A percentile compares a stretch with the other conserved stretches of the same genome.
Evolutionary conservation across 805 yeast genomes (phyloP).

Genomic region (Candida boidinii): DNA sequence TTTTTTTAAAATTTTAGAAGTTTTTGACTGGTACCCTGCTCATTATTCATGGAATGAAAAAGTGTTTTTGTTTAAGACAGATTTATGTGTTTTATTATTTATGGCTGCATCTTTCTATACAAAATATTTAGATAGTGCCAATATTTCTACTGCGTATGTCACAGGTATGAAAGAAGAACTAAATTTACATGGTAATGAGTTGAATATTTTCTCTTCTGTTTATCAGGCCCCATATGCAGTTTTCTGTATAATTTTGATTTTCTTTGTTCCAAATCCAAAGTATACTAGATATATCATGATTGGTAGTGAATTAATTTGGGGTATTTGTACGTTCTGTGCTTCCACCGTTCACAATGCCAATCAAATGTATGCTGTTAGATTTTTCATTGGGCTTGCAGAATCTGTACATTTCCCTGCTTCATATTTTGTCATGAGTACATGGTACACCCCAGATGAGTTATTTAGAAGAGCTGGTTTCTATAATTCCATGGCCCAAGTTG

Average conservation of each 20-base stretch:
- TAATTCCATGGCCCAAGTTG: slow-evolving; percentile 28
- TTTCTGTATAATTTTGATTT: slow-evolving; percentile 46
- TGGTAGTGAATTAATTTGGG: slow-evolving; percentile 25
- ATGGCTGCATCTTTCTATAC: slow-evolving; percentile 57
- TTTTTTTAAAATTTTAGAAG: not conserved
- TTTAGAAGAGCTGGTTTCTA: slow-evolving; percentile 46
- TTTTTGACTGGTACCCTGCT: slow-evolving; percentile 20
- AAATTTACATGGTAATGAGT: slow-evolving; percentile 42
- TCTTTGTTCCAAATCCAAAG: slow-evolving; percentile 37
- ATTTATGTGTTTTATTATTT: slow-evolving; percentile 39
- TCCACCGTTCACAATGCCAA: slow-evolving; percentile 27
- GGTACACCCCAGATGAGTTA: slow-evolving; percentile 47
- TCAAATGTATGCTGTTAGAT: slow-evolving; percentile 48
- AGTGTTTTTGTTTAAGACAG: slow-evolving; percentile 38
- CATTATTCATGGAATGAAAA: slow-evolving; percentile 30
- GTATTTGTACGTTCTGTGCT: slow-evolving; percentile 28
- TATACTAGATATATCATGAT: slow-evolving; percentile 38
- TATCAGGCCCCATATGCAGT: slow-evolving; percentile 42
- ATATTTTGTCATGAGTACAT: slow-evolving; percentile 49
- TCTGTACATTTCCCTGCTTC: slow-evolving; percentile 55
- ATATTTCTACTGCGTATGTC: slow-evolving; percentile 56
- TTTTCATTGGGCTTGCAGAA: slow-evolving; percentile 59
- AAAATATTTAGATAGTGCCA: slow-evolving; percentile 52
- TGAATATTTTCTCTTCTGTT: slow-evolving; percentile 32
- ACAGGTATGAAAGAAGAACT: slow-evolving; percentile 52